These are phyloP conservation scores for Paramecium sexaurelia DNA, from an alignment of 73 alveolate species.

Conservation along the genomic window DNA sequence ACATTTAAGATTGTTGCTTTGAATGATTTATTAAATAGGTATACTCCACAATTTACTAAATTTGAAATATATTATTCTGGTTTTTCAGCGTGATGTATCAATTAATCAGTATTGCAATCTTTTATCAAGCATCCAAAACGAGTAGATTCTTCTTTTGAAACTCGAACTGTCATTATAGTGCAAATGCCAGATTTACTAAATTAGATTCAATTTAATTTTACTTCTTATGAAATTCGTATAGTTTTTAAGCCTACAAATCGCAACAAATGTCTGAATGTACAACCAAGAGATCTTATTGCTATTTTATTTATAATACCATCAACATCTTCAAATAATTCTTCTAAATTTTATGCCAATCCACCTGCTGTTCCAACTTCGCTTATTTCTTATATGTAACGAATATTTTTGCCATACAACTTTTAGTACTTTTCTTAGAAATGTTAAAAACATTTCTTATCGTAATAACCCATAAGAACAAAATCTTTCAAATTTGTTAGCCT, in stretches of 20 bases:
- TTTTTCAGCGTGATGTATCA: slow-evolving; percentile 53
- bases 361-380: slow-evolving; percentile 43
- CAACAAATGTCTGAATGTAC: slow-evolving; percentile 55
- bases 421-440: not conserved
- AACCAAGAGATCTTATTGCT: not conserved
- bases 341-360: slow-evolving; percentile 40
- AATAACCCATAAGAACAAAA: slow-evolving; percentile 41
- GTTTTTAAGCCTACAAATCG: not conserved
- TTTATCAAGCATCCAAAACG: slow-evolving; percentile 40
- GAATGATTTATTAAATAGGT: not conserved
- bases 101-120: slow-evolving; percentile 4
- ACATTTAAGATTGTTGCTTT: not conserved
- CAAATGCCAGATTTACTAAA: slow-evolving; percentile 13
- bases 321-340: slow-evolving; percentile 1
- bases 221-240: slow-evolving; percentile 39
- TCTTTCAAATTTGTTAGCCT: slow-evolving; percentile 28
- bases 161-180: slow-evolving; percentile 9
- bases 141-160: slow-evolving; percentile 36
- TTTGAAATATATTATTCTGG: slow-evolving; percentile 39
- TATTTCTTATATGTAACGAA: not conserved
- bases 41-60: slow-evolving; percentile 41
- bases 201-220: not conserved
- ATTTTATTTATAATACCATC: slow-evolving; percentile 4
- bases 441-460: slow-evolving; percentile 26
- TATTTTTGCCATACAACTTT: not conserved